Evolutionary conservation across 345 rosid species (phyloP).

Genomic region (Cardamine resedifolia): DNA sequence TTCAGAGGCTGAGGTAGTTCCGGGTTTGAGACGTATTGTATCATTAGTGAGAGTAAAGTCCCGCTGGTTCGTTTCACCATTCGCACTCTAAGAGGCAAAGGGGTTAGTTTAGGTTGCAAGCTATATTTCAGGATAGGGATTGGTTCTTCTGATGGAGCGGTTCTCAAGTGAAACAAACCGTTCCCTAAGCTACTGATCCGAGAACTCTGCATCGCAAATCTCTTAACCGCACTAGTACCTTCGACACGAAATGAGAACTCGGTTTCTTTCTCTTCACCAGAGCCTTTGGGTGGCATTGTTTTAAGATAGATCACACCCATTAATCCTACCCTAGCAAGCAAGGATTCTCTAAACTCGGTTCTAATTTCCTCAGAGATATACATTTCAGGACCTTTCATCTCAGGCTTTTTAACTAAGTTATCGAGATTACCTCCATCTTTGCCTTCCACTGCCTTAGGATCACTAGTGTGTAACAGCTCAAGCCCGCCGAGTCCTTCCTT

Average conservation of each 20-base stretch:
- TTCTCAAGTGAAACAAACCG: constrained; percentile 91
- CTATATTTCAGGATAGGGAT: constrained; percentile 89
- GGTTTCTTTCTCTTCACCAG: constrained; percentile 78
- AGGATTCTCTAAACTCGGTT: constrained; percentile 94
- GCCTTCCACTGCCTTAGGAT: constrained; percentile 42
- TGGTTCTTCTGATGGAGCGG: constrained; percentile 87
- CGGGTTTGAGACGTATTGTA: constrained; percentile 88
- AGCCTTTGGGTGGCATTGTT: constrained; percentile 72
- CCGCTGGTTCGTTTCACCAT: constrained; percentile 82
- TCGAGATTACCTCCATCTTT: constrained; percentile 61
- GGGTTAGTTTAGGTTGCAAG: constrained; percentile 75
- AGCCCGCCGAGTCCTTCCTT: constrained; percentile 94
- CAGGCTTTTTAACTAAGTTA: constrained; percentile 73
- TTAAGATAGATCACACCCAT: constrained; percentile 88
- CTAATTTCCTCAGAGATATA: constrained; percentile 77
- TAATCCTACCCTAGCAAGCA: constrained; percentile 88
- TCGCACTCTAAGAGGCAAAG: constrained; percentile 88
- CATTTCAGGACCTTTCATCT: constrained; percentile 98
- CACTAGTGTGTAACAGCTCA: constrained; percentile 87
- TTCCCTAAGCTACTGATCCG: constrained; percentile 78
- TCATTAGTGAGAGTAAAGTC: constrained; percentile 93
- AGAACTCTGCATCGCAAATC: constrained; percentile 75
- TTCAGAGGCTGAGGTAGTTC: constrained; percentile 66
- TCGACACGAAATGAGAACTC: constrained; percentile 91
- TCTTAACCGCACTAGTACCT: constrained; percentile 66